A percentile compares a stretch with the other conserved stretches of the same genome.
Evolutionary conservation across 257 asterid species (phyloP).

Genomic region (Solanum commersonii): DNA sequence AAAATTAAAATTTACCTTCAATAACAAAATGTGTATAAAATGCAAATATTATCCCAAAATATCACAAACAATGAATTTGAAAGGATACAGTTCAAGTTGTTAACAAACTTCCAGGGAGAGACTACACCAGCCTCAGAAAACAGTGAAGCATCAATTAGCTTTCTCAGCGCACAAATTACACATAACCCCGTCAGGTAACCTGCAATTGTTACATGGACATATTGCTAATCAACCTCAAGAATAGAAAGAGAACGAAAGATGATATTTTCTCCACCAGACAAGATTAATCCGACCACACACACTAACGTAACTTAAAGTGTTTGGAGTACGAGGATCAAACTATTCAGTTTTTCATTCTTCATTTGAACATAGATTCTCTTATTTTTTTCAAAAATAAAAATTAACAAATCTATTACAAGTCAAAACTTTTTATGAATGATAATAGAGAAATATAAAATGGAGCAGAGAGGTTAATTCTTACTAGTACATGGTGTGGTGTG

Average conservation of each 20-base stretch:
- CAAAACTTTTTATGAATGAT: not conserved
- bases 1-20: not conserved
- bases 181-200: constrained; percentile 42
- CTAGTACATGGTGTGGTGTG: constrained; percentile 27
- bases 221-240: not conserved
- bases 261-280: not conserved
- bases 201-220: constrained; percentile 16
- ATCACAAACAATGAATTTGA: not conserved
- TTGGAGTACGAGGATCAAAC: not conserved
- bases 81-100: constrained; percentile 84
- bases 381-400: not conserved
- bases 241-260: not conserved
- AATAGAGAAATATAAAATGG: not conserved
- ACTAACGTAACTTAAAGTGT: not conserved
- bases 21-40: not conserved
- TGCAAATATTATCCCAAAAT: not conserved
- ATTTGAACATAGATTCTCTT: not conserved
- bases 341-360: not conserved
- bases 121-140: constrained; percentile 17
- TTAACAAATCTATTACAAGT: not conserved
- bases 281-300: not conserved
- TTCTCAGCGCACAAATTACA: constrained; percentile 37
- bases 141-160: constrained; percentile 35
- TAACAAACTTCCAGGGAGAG: constrained; percentile 38
- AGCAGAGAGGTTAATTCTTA: constrained; percentile 13